Evolutionary conservation across 129 eudicot species (phyloP), one percentile per base, ranked within the genome.

Genomic region (Glebionis coronaria): DNA sequence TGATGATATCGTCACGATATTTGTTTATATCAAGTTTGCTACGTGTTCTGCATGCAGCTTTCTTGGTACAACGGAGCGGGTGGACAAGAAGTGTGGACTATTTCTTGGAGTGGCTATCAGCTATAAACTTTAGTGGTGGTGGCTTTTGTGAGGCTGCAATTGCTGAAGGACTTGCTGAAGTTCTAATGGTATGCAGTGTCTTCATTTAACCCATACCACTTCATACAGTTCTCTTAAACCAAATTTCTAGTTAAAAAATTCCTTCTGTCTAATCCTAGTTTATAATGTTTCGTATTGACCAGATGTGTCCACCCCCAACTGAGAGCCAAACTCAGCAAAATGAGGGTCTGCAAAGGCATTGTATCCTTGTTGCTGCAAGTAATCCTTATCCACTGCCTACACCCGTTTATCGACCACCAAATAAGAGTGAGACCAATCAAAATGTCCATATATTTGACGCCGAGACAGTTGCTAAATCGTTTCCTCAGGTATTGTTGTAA

Each of bases 311-410:
- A 9, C 50, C 73, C 12, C 19, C 25, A 14, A 61, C 40, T 52
- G 80, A 58, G 67, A 38, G 9, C 23, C 44, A 59, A 20, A 50
- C 56, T 59, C 65, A 25, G 14, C 68, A 61, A 25, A 42, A 27
- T 69, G 65, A 21, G n/a, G 71, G 55, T 21, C 5, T 69, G 35
- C 61, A 49, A 59, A 59, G 74, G 25, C 80, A 75, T 68, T 75
- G 80, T 69, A 59, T 68, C 16, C 80, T 75, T 23, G 72, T 75
- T 63, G 74, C 74, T 49, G 80, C 80, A 25, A 75, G 73, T 60
- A 75, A 68, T 53, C 80, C 80, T 19, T 51, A 38, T 75, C 61
- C 73, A 14, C 13, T 58, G 44, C 73, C 73, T 27, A 66, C 61
- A 20, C 60, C 63, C 19, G 62, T 75, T 47, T 53, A 45, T 57